Evolutionary conservation across 371 early-diverging fungal genomes (phyloP).

Genomic region (Rhizopus arrhizus): DNA sequence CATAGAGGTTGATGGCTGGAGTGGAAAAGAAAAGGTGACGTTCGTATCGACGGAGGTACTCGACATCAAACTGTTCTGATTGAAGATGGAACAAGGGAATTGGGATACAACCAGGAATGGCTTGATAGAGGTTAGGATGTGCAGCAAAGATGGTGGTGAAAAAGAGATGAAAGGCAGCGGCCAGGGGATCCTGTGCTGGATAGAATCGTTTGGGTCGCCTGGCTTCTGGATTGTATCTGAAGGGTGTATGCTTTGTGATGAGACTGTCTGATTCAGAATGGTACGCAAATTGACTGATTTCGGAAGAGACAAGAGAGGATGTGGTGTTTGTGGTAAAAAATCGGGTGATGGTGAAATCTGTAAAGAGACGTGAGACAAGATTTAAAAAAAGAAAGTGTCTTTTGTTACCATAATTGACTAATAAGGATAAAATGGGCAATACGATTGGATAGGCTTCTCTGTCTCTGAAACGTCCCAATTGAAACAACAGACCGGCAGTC

Average conservation of each 20-base stretch:
- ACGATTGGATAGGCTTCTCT: slow-evolving; percentile 45
- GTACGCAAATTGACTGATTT: slow-evolving; percentile 48
- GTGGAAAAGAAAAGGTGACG: slow-evolving; percentile 33
- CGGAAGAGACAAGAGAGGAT: slow-evolving; percentile 33
- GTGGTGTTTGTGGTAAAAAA: slow-evolving; percentile 25
- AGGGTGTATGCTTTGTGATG: slow-evolving; percentile 40
- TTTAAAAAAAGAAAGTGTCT: background rate
- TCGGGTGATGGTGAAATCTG: slow-evolving; percentile 42
- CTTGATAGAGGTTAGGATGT: slow-evolving; percentile 45
- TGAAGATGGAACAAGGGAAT: slow-evolving; percentile 41
- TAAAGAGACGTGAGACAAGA: background rate
- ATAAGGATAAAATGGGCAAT: slow-evolving; percentile 46
- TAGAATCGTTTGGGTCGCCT: slow-evolving; percentile 31
- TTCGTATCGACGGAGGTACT: slow-evolving; percentile 49
- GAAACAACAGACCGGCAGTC: slow-evolving; percentile 45
- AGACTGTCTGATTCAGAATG: slow-evolving; percentile 46
- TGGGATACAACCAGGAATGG: slow-evolving; percentile 44
- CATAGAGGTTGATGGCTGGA: slow-evolving; percentile 29
- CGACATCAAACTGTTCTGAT: slow-evolving; percentile 47
- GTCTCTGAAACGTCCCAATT: slow-evolving; percentile 39
- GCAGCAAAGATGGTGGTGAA: slow-evolving; percentile 48
- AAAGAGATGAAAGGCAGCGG: slow-evolving; percentile 50
- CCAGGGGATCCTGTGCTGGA: slow-evolving; percentile 45
- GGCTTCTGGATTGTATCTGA: slow-evolving; percentile 16
- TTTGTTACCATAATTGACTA: slow-evolving; percentile 50